Base-by-base conservation (phyloP, 345 rosid species). In the Citrus reticulata region DNA sequence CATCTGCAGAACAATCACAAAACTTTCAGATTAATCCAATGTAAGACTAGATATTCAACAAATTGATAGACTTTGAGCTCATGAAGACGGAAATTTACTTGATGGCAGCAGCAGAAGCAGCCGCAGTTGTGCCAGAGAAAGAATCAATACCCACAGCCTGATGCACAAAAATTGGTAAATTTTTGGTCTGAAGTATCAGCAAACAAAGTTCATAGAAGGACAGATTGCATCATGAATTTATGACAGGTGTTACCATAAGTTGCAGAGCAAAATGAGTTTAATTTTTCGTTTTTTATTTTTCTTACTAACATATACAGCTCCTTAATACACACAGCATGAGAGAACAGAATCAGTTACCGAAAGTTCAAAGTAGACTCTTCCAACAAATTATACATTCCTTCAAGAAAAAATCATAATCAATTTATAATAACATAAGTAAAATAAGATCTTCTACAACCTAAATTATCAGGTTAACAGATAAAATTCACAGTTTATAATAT, bases 71-170 rank as follows among this genome's bases (percentile, higher is more conserved):
- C n/a, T 8, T 6, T 19, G 68, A 54, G 32, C 51, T 29, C 29
- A 76, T 9, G 73, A 49, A 77, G 60, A 62, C 9, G 30, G 42
- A 77, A 62, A 72, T 10, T 75, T 80, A 93, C 98, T 98, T 92
- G 78, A 95, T 95, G 68, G 98, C 95, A 78, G 98, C 98, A 83
- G 98, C 98, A 82, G 99, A 87, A 83, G 98, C 95, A 65, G 99
- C 98, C 74, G 96, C 85, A 5, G 93, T 75, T 25, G 93, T 89
- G 72, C 98, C 98, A 7, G 97, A 89, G 88, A 91, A 89, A 80
- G 96, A 92, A 83, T 96, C 97, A 74, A 91, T 87, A 49, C 99
- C 99, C 69, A 96, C 96, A 22, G 97, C 99, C 99, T 95, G 89
- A 80, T 85, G 42, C 63, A 75, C 17, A 78, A 55, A 63, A 78